phyloP scores from a whole-genome alignment of 2,329 filamentous ascomycete species.

The Elsinoe ampelina region DNA sequence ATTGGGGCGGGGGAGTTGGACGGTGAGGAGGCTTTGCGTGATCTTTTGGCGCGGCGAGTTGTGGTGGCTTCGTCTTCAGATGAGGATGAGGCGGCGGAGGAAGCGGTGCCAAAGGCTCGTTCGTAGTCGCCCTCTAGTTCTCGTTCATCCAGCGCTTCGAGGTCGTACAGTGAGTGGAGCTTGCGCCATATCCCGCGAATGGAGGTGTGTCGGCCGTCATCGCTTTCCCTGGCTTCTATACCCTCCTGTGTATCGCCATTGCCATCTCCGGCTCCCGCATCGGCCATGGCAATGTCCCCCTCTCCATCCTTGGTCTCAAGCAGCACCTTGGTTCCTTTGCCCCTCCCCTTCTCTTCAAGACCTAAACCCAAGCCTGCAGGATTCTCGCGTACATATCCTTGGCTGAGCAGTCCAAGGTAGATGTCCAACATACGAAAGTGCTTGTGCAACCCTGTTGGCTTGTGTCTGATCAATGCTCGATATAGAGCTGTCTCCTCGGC shows the following conservation, averaged over 20 bases:
- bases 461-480: constrained; percentile 88
- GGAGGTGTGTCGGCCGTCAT: too few species aligned
- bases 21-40: too few species aligned
- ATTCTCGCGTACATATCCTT: constrained; percentile 24
- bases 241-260: constrained; percentile 58
- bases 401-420: constrained; percentile 25
- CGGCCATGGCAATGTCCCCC: not conserved
- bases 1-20: not conserved
- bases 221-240: too few species aligned
- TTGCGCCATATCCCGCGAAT: constrained; percentile 87
- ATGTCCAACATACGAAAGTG: constrained; percentile 89
- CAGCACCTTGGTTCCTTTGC: constrained; percentile 76
- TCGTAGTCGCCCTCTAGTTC: constrained; percentile 37
- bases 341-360: not conserved
- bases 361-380: not conserved
- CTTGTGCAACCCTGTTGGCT: constrained; percentile 82
- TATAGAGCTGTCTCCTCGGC: constrained; percentile 89
- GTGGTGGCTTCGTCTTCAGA: too few species aligned
- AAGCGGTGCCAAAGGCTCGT: constrained; percentile 25
- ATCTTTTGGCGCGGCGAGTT: too few species aligned
- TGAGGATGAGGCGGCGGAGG: too few species aligned
- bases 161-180: constrained; percentile 71
- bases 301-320: constrained; percentile 58
- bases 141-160: constrained; percentile 76
- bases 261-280: not conserved